These are phyloP conservation scores for Golubevia pallescens DNA, from an alignment of 1,284 basidiomycete species.

Conservation along the genomic window DNA sequence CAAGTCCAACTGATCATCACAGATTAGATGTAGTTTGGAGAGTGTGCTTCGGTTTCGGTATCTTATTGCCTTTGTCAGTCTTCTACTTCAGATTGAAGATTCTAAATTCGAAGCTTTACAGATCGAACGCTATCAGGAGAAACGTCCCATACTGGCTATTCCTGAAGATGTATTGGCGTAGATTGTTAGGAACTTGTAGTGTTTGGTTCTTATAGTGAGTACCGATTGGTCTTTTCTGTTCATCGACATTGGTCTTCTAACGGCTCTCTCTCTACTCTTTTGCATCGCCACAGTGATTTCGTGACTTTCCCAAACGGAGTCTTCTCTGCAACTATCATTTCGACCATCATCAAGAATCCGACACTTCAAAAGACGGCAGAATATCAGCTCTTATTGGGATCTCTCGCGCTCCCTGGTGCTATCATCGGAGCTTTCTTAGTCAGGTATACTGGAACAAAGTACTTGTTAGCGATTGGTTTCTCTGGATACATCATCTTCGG, in stretches of 20 bases:
- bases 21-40: slow-evolving; percentile 78
- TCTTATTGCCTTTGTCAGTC: slow-evolving; percentile 74
- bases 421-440: slow-evolving; percentile 69
- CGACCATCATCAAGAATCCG: slow-evolving; percentile 70
- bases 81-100: slow-evolving; percentile 77
- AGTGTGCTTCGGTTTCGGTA: slow-evolving; percentile 76
- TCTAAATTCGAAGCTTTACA: slow-evolving; percentile 74
- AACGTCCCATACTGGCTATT: slow-evolving; percentile 73
- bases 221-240: too few species aligned
- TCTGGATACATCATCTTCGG: slow-evolving; percentile 77
- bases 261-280: too few species aligned
- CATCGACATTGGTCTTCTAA: too few species aligned
- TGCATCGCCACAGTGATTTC: too few species aligned
- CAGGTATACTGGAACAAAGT: slow-evolving; percentile 21
- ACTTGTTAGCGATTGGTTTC: slow-evolving; percentile 75
- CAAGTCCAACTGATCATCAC: slow-evolving; percentile 67
- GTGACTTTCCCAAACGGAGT: slow-evolving; percentile 77
- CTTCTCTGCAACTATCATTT: slow-evolving; percentile 72
- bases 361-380: slow-evolving; percentile 69
- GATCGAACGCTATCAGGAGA: slow-evolving; percentile 72
- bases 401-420: slow-evolving; percentile 74
- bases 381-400: slow-evolving; percentile 75
- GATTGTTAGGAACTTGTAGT: slow-evolving; percentile 31
- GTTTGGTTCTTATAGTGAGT: slow-evolving; percentile 8
- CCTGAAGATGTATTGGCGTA: slow-evolving; percentile 73